These are phyloP conservation scores for Periglandula ipomoeae DNA, from an alignment of 2,329 filamentous ascomycete genomes.

Conservation along the genomic window DNA sequence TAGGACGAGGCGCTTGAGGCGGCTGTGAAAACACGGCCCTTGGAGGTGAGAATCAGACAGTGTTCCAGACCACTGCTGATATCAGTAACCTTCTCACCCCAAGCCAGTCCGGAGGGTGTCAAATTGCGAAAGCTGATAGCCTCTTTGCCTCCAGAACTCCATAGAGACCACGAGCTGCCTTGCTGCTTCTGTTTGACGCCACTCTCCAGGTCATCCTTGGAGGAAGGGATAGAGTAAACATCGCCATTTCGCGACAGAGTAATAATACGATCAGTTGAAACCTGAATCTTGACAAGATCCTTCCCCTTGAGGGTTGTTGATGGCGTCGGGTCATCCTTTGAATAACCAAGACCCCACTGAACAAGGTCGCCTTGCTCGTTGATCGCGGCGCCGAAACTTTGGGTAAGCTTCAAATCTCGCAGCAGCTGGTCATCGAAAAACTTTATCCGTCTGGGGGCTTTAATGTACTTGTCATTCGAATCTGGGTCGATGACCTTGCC, in stretches of 20 bases:
- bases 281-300: conserved; percentile 63
- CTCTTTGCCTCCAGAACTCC: conserved; percentile 32
- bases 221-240: conserved; percentile 78
- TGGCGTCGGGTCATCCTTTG: conserved; percentile 53
- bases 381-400: conserved; percentile 75
- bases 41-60: conserved; percentile 72
- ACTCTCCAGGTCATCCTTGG: conserved; percentile 58
- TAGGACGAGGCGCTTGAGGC: conserved; percentile 71
- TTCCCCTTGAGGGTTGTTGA: conserved; percentile 70
- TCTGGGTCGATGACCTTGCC: conserved; percentile 80
- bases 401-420: conserved; percentile 77
- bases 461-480: conserved; percentile 67
- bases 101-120: conserved; percentile 52
- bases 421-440: conserved; percentile 81
- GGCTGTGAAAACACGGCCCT: conserved; percentile 81
- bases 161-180: conserved; percentile 62
- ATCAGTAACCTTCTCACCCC: conserved; percentile 64
- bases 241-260: conserved; percentile 64
- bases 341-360: conserved; percentile 82
- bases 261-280: conserved; percentile 77
- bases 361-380: conserved; percentile 80
- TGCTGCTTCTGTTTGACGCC: conserved; percentile 53
- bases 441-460: conserved; percentile 65
- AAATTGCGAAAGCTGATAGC: conserved; percentile 63
- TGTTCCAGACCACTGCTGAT: conserved; percentile 78